phyloP scores from a whole-genome alignment of 768 basidiomycete genomes.

The Lentinula sp. region DNA sequence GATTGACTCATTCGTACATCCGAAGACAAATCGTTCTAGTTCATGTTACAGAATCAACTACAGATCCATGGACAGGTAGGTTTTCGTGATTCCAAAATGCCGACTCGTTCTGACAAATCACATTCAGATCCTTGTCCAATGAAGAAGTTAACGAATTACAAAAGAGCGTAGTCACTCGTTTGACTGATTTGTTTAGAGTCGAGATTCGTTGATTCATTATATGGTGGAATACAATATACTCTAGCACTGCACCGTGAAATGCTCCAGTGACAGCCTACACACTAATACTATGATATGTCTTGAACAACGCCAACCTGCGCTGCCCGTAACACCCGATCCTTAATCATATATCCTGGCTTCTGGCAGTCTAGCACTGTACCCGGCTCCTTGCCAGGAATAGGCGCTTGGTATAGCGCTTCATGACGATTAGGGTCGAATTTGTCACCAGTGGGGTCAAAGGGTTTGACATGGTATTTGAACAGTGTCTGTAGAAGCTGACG shows the following conservation, averaged over 20 bases:
- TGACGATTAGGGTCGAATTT: constrained; percentile 93
- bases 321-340: constrained; percentile 87
- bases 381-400: constrained; percentile 82
- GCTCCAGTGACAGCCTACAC: not conserved
- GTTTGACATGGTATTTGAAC: constrained; percentile 86
- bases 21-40: constrained; percentile 75
- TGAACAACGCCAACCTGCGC: constrained; percentile 96
- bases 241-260: not conserved
- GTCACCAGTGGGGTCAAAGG: constrained; percentile 90
- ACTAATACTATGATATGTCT: constrained; percentile 27
- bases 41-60: constrained; percentile 91
- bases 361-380: constrained; percentile 89
- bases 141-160: constrained; percentile 87
- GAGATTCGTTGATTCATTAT: constrained; percentile 67
- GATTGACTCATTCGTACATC: constrained; percentile 91
- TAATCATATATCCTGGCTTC: constrained; percentile 90
- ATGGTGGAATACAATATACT: not conserved
- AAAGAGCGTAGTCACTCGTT: constrained; percentile 44
- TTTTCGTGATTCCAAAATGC: not conserved
- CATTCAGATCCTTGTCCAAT: constrained; percentile 72
- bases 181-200: constrained; percentile 65
- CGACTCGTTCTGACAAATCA: constrained; percentile 7
- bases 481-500: constrained; percentile 85
- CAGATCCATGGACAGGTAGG: constrained; percentile 91
- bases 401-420: constrained; percentile 92